These are phyloP conservation scores for Ballota nigra DNA, from an alignment of 257 asterid genomes.

Conservation along the genomic window DNA sequence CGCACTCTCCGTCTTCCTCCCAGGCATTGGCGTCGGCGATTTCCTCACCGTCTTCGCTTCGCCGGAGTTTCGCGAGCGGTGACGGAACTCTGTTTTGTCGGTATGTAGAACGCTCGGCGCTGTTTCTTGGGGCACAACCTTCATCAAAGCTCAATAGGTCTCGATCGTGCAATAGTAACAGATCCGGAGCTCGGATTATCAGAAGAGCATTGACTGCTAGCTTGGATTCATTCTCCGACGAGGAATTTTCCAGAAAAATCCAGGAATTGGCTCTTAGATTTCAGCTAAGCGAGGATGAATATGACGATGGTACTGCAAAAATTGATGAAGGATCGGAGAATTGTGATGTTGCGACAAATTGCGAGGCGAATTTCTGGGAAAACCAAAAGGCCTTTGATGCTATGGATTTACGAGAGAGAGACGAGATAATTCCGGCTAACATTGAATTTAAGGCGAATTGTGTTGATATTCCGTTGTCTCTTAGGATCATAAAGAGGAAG, in stretches of 20 bases:
- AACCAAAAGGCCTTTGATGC: slow-evolving; percentile 36
- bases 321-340: slow-evolving; percentile 10
- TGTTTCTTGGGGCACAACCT: slow-evolving; percentile 35
- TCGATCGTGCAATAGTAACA: slow-evolving; percentile 40
- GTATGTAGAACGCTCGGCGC: slow-evolving; percentile 32
- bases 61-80: slow-evolving; percentile 36
- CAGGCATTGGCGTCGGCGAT: slow-evolving; percentile 63
- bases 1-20: slow-evolving; percentile 74
- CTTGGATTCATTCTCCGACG: slow-evolving; percentile 75
- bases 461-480: slow-evolving; percentile 77
- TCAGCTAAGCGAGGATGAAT: slow-evolving; percentile 20
- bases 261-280: slow-evolving; percentile 47
- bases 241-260: slow-evolving; percentile 65
- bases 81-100: slow-evolving; percentile 56
- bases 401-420: slow-evolving; percentile 49
- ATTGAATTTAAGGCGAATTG: slow-evolving; percentile 73
- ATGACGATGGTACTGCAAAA: slow-evolving; percentile 15
- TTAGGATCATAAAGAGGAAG: slow-evolving; percentile 68
- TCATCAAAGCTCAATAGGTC: slow-evolving; percentile 42
- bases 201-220: slow-evolving; percentile 50
- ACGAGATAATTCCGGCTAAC: slow-evolving; percentile 52
- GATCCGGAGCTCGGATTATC: slow-evolving; percentile 29
- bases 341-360: neutral
- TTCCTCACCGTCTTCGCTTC: slow-evolving; percentile 51
- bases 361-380: slow-evolving; percentile 28